These are phyloP conservation scores for Solanum hybrid DNA, from an alignment of 305 asterid species.

Conservation along the genomic window DNA sequence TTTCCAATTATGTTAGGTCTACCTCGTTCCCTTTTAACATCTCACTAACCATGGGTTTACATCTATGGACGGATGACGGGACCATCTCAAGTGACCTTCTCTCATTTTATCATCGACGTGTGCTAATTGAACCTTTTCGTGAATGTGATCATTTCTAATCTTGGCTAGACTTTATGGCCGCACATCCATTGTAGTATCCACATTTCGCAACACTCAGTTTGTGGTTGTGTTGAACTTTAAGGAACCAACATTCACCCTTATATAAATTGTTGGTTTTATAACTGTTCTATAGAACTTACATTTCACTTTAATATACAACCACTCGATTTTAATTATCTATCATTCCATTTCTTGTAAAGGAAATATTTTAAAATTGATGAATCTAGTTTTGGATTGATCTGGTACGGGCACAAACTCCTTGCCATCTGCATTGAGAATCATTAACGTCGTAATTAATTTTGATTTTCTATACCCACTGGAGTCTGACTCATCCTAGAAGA, in stretches of 20 bases:
- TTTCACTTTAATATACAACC: background rate
- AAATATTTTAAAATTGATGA: background rate
- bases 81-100: background rate
- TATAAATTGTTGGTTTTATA: background rate
- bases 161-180: background rate
- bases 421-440: background rate
- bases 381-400: background rate
- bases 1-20: background rate
- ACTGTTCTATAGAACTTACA: background rate
- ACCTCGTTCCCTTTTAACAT: background rate
- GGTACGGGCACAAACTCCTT: background rate
- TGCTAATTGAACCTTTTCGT: background rate
- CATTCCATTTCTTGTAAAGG: background rate
- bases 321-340: background rate
- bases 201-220: background rate
- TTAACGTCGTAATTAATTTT: background rate
- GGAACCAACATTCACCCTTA: background rate
- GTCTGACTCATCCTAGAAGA: background rate
- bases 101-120: background rate
- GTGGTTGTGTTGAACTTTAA: background rate
- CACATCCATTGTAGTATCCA: background rate
- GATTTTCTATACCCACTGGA: background rate
- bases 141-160: background rate
- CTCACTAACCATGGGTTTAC: background rate
- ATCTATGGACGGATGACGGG: background rate